A percentile compares a stretch with the other conserved stretches of the same genome.
These are phyloP conservation scores for Chrysosporium queenslandicum DNA, from an alignment of 2,329 filamentous ascomycete species.

Conservation along the genomic window DNA sequence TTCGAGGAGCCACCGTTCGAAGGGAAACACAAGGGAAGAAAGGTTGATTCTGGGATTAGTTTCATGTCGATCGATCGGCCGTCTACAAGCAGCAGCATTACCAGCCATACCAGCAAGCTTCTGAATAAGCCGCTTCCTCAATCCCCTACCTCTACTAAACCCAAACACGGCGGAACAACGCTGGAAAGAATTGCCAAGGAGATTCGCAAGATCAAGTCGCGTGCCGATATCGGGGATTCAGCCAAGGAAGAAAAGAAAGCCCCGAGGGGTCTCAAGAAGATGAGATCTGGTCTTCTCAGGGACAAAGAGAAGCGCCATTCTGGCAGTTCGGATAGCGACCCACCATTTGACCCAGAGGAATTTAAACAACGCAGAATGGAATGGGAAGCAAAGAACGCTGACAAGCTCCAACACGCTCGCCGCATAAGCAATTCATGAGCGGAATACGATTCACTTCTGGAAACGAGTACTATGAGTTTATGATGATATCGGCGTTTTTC, in stretches of 20 bases:
- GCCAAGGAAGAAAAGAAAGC: constrained; percentile 21
- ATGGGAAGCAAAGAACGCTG: constrained; percentile 38
- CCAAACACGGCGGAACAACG: constrained; percentile 39
- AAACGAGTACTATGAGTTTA: constrained; percentile 11
- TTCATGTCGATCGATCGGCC: constrained; percentile 39
- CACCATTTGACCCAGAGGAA: constrained; percentile 42
- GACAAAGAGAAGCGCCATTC: constrained; percentile 24
- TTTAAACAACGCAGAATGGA: constrained; percentile 40
- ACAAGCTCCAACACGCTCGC: constrained; percentile 18
- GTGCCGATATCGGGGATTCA: constrained; percentile 42
- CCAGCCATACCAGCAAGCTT: constrained; percentile 23
- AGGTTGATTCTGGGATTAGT: constrained; percentile 55
- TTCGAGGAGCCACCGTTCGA: constrained; percentile 26
- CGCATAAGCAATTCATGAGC: constrained; percentile 9
- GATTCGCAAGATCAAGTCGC: constrained; percentile 49
- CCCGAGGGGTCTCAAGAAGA: constrained; percentile 27
- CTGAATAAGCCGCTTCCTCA: constrained; percentile 13
- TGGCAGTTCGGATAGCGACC: constrained; percentile 26
- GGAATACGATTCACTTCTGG: constrained; percentile 4
- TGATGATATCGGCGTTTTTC: constrained; percentile 11
- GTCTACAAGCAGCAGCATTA: constrained; percentile 31
- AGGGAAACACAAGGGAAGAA: constrained; percentile 39
- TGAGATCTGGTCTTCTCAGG: constrained; percentile 27
- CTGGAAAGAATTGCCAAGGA: constrained; percentile 52
- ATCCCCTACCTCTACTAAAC: constrained; percentile 27